Evolutionary conservation across 2,329 filamentous ascomycete species (phyloP), one percentile per base, ranked within the genome.

Genomic region (Pyrenochaeta sp.): DNA sequence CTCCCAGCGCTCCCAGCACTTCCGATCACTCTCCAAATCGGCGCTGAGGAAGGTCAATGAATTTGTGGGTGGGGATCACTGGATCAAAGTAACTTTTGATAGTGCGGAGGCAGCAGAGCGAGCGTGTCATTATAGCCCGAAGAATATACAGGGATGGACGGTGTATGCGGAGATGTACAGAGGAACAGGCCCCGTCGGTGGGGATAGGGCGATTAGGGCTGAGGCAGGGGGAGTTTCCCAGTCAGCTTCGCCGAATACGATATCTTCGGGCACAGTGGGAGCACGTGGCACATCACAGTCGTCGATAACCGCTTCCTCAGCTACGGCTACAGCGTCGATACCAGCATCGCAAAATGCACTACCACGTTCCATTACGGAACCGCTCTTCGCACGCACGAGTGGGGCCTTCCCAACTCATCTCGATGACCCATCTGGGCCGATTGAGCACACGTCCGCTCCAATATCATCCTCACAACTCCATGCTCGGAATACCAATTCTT

Each of bases 41-140:
- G 91, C 96, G 66, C 86, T 92, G 50, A 82, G 84, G 47, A 90
- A 93, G 73, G 91, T 94, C 69, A 92, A 93, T 76, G 85, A 84
- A 56, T 92, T 91, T 58, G 89, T 89, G 40, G 90, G 92, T 44
- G 94, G 94, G 37, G 85, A 90, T 64, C 91, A 97, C 79, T 98
- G 94, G 94, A 92, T 97, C 57, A 83, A 83, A 56, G 77, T 83
- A 49, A 83, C 81, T 1, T 83, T 82, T 54, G 78, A 82, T 61
- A 79, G 77, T 4, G 74, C 77, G 15, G 76, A 79, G 56, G 78
- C 80, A 2, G 80, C 80, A 0, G 81, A 82, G 54, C 69, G 78
- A 52, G 81, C 80, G 18, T 78, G 77, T 57, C 75, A 80, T 51
- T 75, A 77, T 53, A 78, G 75, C 29, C 81, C 81, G 7, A 79